Evolutionary conservation across 73 alveolate species (phyloP).

Genomic region (Paramecium pentaurelia): DNA sequence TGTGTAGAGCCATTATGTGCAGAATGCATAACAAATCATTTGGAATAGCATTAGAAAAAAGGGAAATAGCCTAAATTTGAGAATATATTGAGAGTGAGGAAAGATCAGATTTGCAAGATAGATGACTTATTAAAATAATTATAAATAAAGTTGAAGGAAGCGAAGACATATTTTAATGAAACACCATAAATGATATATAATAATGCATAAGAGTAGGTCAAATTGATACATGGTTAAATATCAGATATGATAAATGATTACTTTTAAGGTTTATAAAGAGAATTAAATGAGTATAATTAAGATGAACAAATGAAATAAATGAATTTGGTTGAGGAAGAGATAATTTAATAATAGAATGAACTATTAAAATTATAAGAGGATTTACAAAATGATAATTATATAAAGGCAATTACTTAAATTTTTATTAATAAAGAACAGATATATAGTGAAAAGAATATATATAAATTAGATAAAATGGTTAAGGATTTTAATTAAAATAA

Average conservation of each 20-base stretch:
- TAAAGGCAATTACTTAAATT: not conserved
- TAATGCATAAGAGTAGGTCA: not conserved
- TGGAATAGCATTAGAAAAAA: not conserved
- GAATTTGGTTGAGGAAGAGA: not conserved
- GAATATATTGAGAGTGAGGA: not conserved
- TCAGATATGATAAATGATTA: not conserved
- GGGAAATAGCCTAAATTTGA: conserved; percentile 6
- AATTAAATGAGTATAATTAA: not conserved
- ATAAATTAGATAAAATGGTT: not conserved
- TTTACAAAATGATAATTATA: conserved; percentile 13
- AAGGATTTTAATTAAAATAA: not conserved
- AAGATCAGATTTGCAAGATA: not conserved
- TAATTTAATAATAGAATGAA: not conserved
- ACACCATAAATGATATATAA: not conserved
- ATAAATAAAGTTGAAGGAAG: not conserved
- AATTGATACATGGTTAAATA: not conserved
- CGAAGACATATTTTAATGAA: not conserved
- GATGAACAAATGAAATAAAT: not conserved
- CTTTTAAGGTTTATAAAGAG: not conserved
- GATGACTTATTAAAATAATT: not conserved
- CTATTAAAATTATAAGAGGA: not conserved
- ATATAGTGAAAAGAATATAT: not conserved
- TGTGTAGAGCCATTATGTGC: conserved; percentile 45
- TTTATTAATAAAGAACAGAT: not conserved
- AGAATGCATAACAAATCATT: conserved; percentile 16